Conservation (phyloP, 2,329 filamentous ascomycete species). For the Neopestalotiopsis sp. region DNA sequence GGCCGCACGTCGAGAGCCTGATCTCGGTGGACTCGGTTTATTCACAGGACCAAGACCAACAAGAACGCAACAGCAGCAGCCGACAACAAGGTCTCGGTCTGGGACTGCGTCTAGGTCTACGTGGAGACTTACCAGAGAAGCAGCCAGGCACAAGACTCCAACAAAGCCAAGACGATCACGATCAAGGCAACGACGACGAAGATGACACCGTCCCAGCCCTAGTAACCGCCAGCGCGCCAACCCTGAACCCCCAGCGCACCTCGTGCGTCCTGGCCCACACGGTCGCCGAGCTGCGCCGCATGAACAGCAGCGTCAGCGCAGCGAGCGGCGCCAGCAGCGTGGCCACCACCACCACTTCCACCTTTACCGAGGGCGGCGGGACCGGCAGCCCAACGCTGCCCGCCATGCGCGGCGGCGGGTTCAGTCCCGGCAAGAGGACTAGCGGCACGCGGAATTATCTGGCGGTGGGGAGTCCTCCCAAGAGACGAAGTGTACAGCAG, state of each 20-base stretch:
- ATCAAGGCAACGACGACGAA: not conserved
- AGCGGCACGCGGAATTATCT: conserved; percentile 53
- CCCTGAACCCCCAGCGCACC: conserved; percentile 15
- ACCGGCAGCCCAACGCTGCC: conserved; percentile 46
- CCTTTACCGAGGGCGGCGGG: not conserved
- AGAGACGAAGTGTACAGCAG: not conserved
- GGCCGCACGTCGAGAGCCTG: not conserved
- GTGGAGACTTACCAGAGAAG: not conserved
- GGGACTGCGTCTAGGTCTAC: not conserved
- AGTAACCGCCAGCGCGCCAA: not conserved
- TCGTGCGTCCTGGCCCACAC: conserved; percentile 42
- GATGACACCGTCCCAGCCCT: not conserved
- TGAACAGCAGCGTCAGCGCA: conserved; percentile 50
- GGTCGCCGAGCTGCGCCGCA: conserved; percentile 58
- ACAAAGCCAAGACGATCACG: not conserved
- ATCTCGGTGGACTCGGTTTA: not conserved
- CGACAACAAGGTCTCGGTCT: not conserved
- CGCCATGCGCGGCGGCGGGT: conserved; percentile 42
- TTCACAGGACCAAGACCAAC: conserved; percentile 7
- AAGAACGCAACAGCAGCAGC: not conserved
- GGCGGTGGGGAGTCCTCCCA: conserved; percentile 40
- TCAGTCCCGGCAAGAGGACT: conserved; percentile 39
- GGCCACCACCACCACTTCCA: conserved; percentile 36
- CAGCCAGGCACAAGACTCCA: too few species aligned
- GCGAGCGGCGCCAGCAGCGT: conserved; percentile 50